Conservation (phyloP, 1,284 basidiomycete genomes). For the Inonotus hispidus region DNA sequence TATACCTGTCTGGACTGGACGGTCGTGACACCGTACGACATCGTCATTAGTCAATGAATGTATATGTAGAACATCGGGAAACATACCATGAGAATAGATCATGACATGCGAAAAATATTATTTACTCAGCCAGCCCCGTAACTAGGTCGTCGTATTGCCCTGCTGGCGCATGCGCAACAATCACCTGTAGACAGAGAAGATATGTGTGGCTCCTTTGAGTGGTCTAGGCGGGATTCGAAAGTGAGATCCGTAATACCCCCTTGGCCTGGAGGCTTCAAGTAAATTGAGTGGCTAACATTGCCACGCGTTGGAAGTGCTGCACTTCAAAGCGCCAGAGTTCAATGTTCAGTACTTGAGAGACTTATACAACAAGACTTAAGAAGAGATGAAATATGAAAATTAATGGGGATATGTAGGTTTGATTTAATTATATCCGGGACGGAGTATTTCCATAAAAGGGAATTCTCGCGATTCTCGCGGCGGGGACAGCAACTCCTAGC, state of each 20-base stretch:
- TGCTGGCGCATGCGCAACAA: neutral
- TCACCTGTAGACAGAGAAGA: neutral
- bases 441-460: conserved; percentile 2
- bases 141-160: neutral
- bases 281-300: neutral
- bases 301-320: neutral
- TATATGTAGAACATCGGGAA: neutral
- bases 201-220: too few relatives aligned
- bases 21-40: neutral
- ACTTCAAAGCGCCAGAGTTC: neutral
- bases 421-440: neutral
- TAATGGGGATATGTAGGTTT: neutral
- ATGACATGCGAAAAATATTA: neutral
- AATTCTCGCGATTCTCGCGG: conserved; percentile 2
- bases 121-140: neutral
- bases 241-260: too few relatives aligned
- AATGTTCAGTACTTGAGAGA: too few relatives aligned
- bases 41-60: neutral
- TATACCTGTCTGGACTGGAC: too few relatives aligned
- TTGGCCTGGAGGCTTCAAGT: neutral
- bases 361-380: neutral
- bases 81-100: neutral
- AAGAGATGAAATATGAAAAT: neutral
- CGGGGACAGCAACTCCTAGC: neutral
- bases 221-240: too few relatives aligned